Conservation (phyloP, 495 filamentous ascomycete genomes). For the Penicillium canariense region DNA sequence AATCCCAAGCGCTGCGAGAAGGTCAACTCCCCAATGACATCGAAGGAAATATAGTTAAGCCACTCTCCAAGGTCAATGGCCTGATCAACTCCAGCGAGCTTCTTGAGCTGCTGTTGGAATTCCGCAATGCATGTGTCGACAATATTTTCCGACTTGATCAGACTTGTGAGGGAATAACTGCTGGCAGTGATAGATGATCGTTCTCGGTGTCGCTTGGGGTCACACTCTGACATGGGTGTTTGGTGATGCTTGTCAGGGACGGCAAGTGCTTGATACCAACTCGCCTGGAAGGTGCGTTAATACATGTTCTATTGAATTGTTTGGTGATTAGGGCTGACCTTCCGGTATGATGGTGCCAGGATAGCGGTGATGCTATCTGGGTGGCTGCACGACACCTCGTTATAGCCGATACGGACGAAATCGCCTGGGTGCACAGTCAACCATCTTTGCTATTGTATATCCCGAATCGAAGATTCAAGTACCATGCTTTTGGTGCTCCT, state of each 20-base stretch:
- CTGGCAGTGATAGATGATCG: conserved; percentile 32
- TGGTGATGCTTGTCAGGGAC: too few species aligned
- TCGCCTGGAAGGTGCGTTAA: conserved; percentile 29
- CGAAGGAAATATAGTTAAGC: conserved; percentile 50
- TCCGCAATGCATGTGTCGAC: conserved; percentile 32
- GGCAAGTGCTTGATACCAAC: conserved; percentile 31
- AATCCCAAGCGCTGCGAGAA: conserved; percentile 46
- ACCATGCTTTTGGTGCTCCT: conserved; percentile 45
- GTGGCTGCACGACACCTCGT: conserved; percentile 50
- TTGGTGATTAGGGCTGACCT: neutral
- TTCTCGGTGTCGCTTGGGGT: conserved; percentile 33
- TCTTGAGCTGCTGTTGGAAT: conserved; percentile 14
- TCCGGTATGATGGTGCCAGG: neutral
- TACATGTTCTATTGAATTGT: neutral
- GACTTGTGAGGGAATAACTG: conserved; percentile 39
- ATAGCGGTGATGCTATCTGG: conserved; percentile 25
- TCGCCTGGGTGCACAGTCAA: conserved; percentile 23
- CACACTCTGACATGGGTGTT: conserved; percentile 36
- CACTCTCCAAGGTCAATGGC: too few species aligned
- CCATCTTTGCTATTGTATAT: neutral
- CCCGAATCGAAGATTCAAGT: neutral
- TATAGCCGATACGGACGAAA: conserved; percentile 47
- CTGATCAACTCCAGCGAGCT: conserved; percentile 37
- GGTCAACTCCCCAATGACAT: conserved; percentile 41
- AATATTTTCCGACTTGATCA: conserved; percentile 37